phyloP scores from a whole-genome alignment of 2,329 filamentous ascomycete genomes.

The Apiospora sp. region DNA sequence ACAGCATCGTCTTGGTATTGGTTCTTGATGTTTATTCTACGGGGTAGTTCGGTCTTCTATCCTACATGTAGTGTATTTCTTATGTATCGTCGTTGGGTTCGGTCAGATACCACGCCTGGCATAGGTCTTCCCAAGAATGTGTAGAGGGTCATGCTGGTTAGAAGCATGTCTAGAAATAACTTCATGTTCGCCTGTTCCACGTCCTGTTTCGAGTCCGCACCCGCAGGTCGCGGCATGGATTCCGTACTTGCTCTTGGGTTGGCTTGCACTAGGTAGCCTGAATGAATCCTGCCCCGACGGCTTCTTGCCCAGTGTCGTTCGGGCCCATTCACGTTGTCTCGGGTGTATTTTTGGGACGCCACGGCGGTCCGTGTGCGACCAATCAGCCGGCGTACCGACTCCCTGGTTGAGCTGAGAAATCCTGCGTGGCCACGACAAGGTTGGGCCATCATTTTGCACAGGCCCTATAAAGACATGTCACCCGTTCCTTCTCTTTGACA shows the following conservation, averaged over 20 bases:
- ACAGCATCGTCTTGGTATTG: background rate
- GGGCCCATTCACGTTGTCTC: background rate
- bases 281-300: background rate
- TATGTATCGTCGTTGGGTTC: background rate
- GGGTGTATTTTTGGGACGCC: conserved; percentile 7
- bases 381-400: background rate
- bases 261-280: background rate
- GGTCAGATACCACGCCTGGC: background rate
- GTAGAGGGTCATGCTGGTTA: no score
- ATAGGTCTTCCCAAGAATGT: background rate
- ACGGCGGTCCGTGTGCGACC: conserved; percentile 1
- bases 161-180: no score
- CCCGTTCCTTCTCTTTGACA: background rate
- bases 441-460: background rate
- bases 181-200: background rate
- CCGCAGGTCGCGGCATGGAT: background rate
- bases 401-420: background rate
- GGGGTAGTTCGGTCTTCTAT: background rate
- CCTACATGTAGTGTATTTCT: background rate
- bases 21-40: background rate
- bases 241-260: background rate
- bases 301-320: background rate
- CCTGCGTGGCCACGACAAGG: background rate
- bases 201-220: background rate
- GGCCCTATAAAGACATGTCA: background rate